Evolutionary conservation across 225 moss, liverwort and hornwort genomes (phyloP), one percentile per base, ranked within the genome.

Genomic region (Marchantia paleacea): DNA sequence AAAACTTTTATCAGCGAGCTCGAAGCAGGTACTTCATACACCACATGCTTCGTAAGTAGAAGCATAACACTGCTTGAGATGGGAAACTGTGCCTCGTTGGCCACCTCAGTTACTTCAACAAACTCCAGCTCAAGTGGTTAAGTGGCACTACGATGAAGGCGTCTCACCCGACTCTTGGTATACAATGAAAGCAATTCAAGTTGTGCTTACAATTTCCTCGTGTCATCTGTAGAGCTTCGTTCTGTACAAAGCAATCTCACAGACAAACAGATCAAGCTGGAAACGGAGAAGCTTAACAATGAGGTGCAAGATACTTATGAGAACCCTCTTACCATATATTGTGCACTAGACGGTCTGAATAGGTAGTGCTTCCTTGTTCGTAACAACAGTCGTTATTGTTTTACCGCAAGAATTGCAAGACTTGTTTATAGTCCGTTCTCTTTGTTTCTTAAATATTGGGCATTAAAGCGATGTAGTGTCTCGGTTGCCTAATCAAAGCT

Each of bases 201-300:
- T 26, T 66, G 13, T 66, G 10, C 70, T 73, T 24, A 73, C 53
- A 25, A 15, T 26, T 55, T 74, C 8, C 52, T 24, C 55, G 15
- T 62, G 61, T 7, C 19, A 10, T 63, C 7, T 22, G 68, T 93
- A 99, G 99, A 90, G 74, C 87, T 95, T 76, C 95, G 91, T 76
- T 90, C 91, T 24, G 80, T 89, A 69, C 90, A 91, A 80, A 79
- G 89, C 55, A 91, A 83, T 78, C 87, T 95, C 65, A 99, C 99
- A 8, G 86, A 92, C 68, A 87, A 79, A 83, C 87, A 92, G 79
- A 87, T 92, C 50, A 86, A 19, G 68, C 90, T 90, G 82, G 95
- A 82, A 84, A 63, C 84, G 0, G 80, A 52, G 64, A 82, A 66
- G 79, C 78, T 99, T 71, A 88, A 84, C 52, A 85, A 89, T 67